Evolutionary conservation across 805 yeast genomes (phyloP).

Genomic region (Metschnikowia peoriensis): DNA sequence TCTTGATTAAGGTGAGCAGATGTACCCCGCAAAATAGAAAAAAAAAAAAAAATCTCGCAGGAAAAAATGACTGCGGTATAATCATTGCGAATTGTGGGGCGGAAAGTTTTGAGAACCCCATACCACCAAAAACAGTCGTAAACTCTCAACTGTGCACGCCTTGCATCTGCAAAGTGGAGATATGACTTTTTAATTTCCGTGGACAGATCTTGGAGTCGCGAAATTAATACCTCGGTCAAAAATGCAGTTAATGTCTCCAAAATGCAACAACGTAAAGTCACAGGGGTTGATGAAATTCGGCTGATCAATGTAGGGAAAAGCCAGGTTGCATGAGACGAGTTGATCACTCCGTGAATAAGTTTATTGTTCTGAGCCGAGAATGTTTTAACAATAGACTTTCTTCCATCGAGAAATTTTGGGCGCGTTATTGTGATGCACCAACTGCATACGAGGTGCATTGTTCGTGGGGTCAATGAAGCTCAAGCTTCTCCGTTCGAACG

Average conservation of each 20-base stretch:
- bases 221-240: neutral
- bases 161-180: neutral
- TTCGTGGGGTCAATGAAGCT: constrained; percentile 2
- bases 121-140: neutral
- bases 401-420: neutral
- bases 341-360: neutral
- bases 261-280: neutral
- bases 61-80: neutral
- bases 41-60: neutral
- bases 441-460: constrained; percentile 1
- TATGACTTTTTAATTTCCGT: neutral
- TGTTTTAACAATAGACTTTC: neutral
- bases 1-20: neutral
- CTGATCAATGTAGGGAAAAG: neutral
- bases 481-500: neutral
- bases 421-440: constrained; percentile 3
- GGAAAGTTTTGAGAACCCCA: neutral
- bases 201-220: neutral
- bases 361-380: constrained; percentile 1
- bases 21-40: neutral
- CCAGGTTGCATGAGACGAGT: neutral
- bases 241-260: neutral
- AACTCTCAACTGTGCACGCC: constrained; percentile 1
- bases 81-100: neutral
- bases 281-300: neutral